phyloP scores from a whole-genome alignment of 225 moss, liverwort and hornwort species.

The Sphagnum contortum region DNA sequence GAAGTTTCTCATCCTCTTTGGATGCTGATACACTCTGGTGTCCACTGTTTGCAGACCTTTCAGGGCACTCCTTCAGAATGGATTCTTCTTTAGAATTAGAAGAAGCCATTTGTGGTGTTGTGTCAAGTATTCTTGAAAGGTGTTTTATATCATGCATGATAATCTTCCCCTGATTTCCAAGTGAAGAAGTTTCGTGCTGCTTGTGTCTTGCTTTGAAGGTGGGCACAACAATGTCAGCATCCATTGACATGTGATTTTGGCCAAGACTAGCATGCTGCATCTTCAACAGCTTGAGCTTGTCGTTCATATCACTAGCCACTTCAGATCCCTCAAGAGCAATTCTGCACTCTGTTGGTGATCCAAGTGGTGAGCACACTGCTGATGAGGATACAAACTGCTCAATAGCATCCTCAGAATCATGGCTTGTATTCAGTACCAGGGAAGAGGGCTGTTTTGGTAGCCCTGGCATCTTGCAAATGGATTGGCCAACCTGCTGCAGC shows the following conservation, averaged over 20 bases:
- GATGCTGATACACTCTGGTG: conserved; percentile 30
- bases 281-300: conserved; percentile 26
- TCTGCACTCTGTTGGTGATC: conserved; percentile 38
- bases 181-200: conserved; percentile 15
- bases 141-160: conserved; percentile 12
- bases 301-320: conserved; percentile 26
- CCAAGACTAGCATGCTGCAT: neutral
- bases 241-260: conserved; percentile 16
- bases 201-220: conserved; percentile 19
- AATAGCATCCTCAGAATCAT: conserved; percentile 26
- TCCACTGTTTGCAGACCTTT: conserved; percentile 17
- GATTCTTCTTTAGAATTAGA: conserved; percentile 11
- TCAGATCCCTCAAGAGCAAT: conserved; percentile 36
- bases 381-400: conserved; percentile 40
- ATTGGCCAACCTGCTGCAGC: conserved; percentile 31
- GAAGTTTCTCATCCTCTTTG: conserved; percentile 34
- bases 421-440: conserved; percentile 22
- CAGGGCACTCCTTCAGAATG: conserved; percentile 26
- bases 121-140: too few relatives aligned
- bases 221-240: conserved; percentile 17
- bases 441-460: conserved; percentile 36
- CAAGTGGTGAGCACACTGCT: conserved; percentile 33
- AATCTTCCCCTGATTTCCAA: conserved; percentile 16
- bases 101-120: too few relatives aligned
- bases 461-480: conserved; percentile 22